phyloP scores from a whole-genome alignment of 2,329 filamentous ascomycete genomes.

The Xenosphaeropsis pyriputrescens region DNA sequence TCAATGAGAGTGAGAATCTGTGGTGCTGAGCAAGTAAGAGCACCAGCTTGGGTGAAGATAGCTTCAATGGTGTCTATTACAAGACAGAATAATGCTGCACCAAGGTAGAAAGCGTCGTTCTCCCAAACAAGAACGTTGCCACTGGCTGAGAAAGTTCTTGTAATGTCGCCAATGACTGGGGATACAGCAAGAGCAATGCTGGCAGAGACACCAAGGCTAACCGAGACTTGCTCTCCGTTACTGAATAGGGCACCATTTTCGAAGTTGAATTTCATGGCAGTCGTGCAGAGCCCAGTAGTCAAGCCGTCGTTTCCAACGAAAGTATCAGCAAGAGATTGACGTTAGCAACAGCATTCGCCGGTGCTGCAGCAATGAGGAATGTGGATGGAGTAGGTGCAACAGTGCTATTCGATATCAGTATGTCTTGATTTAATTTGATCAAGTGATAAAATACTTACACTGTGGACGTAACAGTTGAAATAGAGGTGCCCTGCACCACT shows the following conservation, averaged over 20 bases:
- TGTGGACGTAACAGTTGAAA: too few species aligned
- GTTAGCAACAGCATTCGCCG: neutral
- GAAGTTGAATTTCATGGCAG: neutral
- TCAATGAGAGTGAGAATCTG: neutral
- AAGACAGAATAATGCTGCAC: neutral
- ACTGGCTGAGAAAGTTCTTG: neutral
- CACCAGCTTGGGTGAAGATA: neutral
- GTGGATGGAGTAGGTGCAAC: too few species aligned
- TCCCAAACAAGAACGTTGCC: neutral
- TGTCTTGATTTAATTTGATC: too few species aligned
- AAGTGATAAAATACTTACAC: too few species aligned
- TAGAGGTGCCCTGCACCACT: too few species aligned
- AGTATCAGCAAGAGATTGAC: neutral
- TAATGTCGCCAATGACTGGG: neutral
- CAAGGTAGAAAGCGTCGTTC: neutral
- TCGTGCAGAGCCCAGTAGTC: neutral
- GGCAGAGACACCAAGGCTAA: neutral
- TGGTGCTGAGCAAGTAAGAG: neutral
- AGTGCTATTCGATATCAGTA: too few species aligned
- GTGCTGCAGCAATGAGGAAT: neutral
- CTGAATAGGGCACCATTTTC: neutral
- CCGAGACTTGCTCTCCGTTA: neutral
- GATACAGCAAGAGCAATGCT: neutral
- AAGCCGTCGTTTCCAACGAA: neutral
- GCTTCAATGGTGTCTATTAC: neutral